Percentiles rank a stretch among this genome's conserved stretches.
Conservation (phyloP, 2,329 filamentous ascomycete genomes). For the Coniella lustricola region DNA sequence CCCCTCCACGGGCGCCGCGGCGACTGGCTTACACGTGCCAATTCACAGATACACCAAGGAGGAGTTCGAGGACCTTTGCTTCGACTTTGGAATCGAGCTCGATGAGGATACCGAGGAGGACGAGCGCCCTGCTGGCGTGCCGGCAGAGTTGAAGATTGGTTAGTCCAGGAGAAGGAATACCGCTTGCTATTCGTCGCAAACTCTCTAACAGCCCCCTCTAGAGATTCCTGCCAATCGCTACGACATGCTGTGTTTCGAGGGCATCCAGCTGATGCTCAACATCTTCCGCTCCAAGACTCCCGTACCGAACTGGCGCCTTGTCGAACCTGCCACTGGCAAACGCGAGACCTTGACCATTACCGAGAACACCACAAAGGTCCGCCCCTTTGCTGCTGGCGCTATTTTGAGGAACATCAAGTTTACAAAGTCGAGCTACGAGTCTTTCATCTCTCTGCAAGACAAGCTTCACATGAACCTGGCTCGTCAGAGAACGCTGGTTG, state of each 20-base stretch:
- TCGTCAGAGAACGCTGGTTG: conserved; percentile 85
- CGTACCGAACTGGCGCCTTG: conserved; percentile 73
- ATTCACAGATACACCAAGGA: conserved; percentile 70
- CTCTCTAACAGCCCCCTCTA: conserved; percentile 5
- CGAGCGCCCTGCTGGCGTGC: conserved; percentile 71
- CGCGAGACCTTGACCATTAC: conserved; percentile 75
- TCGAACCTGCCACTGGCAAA: conserved; percentile 64
- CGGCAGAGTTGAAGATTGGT: conserved; percentile 83
- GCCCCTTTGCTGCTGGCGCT: conserved; percentile 82
- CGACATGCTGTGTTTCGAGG: conserved; percentile 95
- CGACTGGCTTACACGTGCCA: conserved; percentile 17
- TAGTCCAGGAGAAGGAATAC: background rate
- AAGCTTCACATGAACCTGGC: conserved; percentile 97
- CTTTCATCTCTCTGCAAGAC: conserved; percentile 96
- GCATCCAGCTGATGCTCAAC: conserved; percentile 90
- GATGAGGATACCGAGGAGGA: conserved; percentile 87
- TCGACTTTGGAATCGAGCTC: conserved; percentile 96
- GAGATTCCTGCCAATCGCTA: conserved; percentile 61
- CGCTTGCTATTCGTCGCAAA: background rate
- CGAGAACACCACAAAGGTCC: conserved; percentile 67
- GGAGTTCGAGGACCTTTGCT: conserved; percentile 95
- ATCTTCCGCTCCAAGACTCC: conserved; percentile 76
- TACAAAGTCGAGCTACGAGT: conserved; percentile 84
- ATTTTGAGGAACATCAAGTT: conserved; percentile 89
- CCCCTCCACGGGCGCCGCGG: conserved; percentile 2